Conservation (phyloP, 148 eudicot genomes). For the Chenopodium quinoa region DNA sequence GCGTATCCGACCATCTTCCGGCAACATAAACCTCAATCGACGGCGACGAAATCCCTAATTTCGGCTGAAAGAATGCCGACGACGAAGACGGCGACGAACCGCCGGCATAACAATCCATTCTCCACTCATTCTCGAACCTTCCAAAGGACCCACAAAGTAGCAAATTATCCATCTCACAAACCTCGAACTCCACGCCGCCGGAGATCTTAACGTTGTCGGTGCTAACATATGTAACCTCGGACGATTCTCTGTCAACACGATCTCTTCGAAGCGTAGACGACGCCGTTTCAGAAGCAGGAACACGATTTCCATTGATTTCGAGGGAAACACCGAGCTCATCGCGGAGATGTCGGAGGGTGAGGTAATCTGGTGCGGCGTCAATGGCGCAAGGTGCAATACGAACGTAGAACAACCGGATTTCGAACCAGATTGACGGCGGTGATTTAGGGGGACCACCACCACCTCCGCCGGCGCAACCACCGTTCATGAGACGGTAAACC, state of each 20-base stretch:
- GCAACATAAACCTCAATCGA: conserved; percentile 87
- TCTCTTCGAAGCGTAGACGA: conserved; percentile 54
- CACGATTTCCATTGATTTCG: conserved; percentile 58
- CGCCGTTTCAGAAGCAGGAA: conserved; percentile 49
- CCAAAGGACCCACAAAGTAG: conserved; percentile 71
- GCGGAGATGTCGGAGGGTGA: conserved; percentile 58
- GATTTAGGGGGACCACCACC: conserved; percentile 6
- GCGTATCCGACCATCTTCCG: conserved; percentile 66
- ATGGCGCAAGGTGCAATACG: conserved; percentile 63
- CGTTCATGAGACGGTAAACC: conserved; percentile 21
- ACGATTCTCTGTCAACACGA: conserved; percentile 52
- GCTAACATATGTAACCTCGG: conserved; percentile 76
- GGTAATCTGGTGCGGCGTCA: conserved; percentile 48
- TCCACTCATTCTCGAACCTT: conserved; percentile 61
- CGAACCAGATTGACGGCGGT: conserved; percentile 51
- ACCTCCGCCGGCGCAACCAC: background rate
- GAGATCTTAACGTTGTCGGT: conserved; percentile 63
- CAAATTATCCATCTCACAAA: conserved; percentile 52
- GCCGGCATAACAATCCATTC: conserved; percentile 58
- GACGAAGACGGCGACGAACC: conserved; percentile 45
- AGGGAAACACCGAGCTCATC: conserved; percentile 52
- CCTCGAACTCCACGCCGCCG: conserved; percentile 77
- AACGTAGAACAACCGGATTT: conserved; percentile 77
- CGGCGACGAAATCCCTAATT: conserved; percentile 53
- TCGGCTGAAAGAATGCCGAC: conserved; percentile 60